Evolutionary conservation across 371 early-diverging fungal species (phyloP), one percentile per base, ranked within the genome.

Genomic region (Mortierella sp.): DNA sequence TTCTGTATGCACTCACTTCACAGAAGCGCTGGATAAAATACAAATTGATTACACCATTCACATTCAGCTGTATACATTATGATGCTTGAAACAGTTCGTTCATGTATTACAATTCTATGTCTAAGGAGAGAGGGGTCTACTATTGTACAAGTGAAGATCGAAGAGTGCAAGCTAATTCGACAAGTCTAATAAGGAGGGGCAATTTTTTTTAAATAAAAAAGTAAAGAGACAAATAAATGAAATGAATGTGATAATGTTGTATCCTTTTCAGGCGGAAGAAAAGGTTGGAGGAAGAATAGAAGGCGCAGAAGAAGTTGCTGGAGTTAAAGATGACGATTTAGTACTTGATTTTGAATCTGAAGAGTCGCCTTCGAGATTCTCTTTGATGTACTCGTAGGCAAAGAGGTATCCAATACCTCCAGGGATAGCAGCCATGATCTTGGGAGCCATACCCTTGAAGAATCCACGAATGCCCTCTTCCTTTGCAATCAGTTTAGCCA

Each of bases 351-450:
- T 37, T 0, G 72, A 47, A 14, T 57, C 5, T 2, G 77, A 64
- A 32, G 69, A 35, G 18, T 78, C 70, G 18, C 75, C 59, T 5
- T 71, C 80, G 24, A 79, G 69, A 28, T 72, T 79, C 43, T 71
- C 66, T 62, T 79, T 79, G 63, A 79, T 79, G 26, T 79, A 75
- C 49, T 79, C 80, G 39, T 79, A 79, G 1, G 80, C 80, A 60
- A 75, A 79, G 20, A 79, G 59, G 49, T 79, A 79, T 14, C 80
- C 80, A 37, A 79, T 61, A 12, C 80, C 75, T 28, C 68, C 72
- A 20, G 80, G 80, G 51, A 79, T 79, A 3, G 80, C 57, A 0
- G 75, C 80, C 71, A 74, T 74, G 18, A 79, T 51, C 66, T 79
- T 79, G 39, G 80, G 80, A 3, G 70, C 59, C 80, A 79, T 71